Evolutionary conservation across 202 grass and related monocot genomes (phyloP), one percentile per base, ranked within the genome.

Genomic region (Elaeis oleifera): DNA sequence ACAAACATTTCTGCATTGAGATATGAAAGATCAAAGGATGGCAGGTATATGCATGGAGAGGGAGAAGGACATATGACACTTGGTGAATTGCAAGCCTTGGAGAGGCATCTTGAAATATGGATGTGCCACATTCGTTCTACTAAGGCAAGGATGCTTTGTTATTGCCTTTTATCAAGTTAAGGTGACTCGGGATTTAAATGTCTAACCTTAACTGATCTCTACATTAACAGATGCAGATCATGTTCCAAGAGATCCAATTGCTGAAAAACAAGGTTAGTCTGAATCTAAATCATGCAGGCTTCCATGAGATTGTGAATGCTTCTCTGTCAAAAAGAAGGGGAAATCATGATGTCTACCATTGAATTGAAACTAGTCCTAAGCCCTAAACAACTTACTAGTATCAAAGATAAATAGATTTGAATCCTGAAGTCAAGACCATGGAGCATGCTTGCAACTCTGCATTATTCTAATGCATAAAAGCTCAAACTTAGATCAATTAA

Each of bases 191-290:
- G 5, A 54, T 49, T 18, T 49, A 13, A 16, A 8, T 9, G 58
- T 49, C 14, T 77, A 71, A 70, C 67, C 48, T 16, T 68, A 76
- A 39, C 51, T 58, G 62, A 28, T 1, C 61, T 39, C 54, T 67
- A 60, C 15, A 66, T 27, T 3, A 7, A 4, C 80, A 90, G 86
- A 95, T 84, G 83, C 67, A 85, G 67, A 78, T 88, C 62, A 88
- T 96, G 83, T 78, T 85, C 36, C 77, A 87, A 69, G 86, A 88
- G 74, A 90, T 90, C 69, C 78, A 90, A 16, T 69, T 76, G 49
- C 78, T 90, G 56, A 80, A 71, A 78, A 88, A 85, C 25, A 88
- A 96, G 78, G 86, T 95, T 44, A 13, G 36, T 44, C 11, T 44
- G 36, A 44, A 44, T 44, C 9, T 13, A 44, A 13, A 44, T 44